A percentile compares a stretch with the other conserved stretches of the same genome.
These are phyloP conservation scores for Lachnellula suecica DNA, from an alignment of 2,329 filamentous ascomycete genomes.

Conservation along the genomic window DNA sequence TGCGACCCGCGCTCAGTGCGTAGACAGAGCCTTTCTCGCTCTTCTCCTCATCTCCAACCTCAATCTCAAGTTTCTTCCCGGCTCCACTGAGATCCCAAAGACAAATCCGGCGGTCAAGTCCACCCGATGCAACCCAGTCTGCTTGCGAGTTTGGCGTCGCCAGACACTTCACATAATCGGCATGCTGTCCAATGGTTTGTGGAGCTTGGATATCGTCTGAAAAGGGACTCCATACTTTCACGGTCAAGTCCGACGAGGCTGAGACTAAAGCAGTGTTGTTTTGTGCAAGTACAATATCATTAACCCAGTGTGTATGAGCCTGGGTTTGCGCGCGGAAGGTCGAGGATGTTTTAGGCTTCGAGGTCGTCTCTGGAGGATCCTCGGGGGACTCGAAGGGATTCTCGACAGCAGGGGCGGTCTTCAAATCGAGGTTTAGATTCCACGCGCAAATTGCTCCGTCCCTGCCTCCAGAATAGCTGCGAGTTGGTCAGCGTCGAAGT, in stretches of 20 bases:
- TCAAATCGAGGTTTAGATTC: slow-evolving; percentile 77
- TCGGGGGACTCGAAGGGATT: slow-evolving; percentile 33
- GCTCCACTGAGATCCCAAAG: slow-evolving; percentile 91
- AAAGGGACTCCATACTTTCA: slow-evolving; percentile 76
- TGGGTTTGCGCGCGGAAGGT: slow-evolving; percentile 63
- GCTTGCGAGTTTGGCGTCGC: slow-evolving; percentile 70
- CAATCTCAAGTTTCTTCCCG: slow-evolving; percentile 84
- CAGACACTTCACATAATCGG: slow-evolving; percentile 94
- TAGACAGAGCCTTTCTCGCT: slow-evolving; percentile 94
- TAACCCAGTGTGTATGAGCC: slow-evolving; percentile 78
- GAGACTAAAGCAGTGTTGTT: slow-evolving; percentile 67
- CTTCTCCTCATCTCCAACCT: slow-evolving; percentile 79
- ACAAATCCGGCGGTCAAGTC: slow-evolving; percentile 86
- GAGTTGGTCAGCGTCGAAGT: slow-evolving; percentile 12
- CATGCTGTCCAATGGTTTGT: slow-evolving; percentile 84
- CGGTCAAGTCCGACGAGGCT: slow-evolving; percentile 71
- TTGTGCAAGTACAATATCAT: slow-evolving; percentile 68
- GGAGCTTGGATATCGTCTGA: slow-evolving; percentile 64
- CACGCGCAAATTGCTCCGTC: slow-evolving; percentile 96
- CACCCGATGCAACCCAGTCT: slow-evolving; percentile 91
- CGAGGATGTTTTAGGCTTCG: slow-evolving; percentile 47
- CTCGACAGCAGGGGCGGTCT: slow-evolving; percentile 23
- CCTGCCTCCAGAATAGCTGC: slow-evolving; percentile 89
- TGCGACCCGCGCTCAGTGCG: slow-evolving; percentile 76
- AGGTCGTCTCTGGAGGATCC: slow-evolving; percentile 28